These are phyloP conservation scores for Mesembryanthemum crystallinum DNA, from an alignment of 148 eudicot genomes.

Conservation along the genomic window DNA sequence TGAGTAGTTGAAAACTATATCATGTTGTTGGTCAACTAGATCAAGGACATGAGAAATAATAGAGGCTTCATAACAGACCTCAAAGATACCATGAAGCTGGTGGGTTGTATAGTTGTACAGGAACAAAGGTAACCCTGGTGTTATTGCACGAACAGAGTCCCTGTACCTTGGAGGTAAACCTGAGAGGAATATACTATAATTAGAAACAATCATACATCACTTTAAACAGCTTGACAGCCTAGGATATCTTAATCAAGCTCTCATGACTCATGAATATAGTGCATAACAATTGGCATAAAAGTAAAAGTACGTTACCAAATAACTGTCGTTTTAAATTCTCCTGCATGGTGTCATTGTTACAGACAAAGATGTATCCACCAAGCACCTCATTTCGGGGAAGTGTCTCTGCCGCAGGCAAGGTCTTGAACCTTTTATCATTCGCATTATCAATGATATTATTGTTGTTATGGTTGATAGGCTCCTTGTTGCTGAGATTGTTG, in stretches of 20 bases:
- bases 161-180: slow-evolving; percentile 98
- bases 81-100: slow-evolving; percentile 96
- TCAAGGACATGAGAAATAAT: slow-evolving; percentile 1
- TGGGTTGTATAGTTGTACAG: slow-evolving; percentile 98
- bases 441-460: slow-evolving; percentile 44
- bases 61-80: slow-evolving; percentile 47
- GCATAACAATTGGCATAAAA: no score
- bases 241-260: no score
- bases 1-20: background rate
- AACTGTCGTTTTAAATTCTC: slow-evolving; percentile 77
- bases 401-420: slow-evolving; percentile 93
- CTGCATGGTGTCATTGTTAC: slow-evolving; percentile 87
- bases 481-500: slow-evolving; percentile 45
- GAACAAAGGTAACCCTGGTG: slow-evolving; percentile 96
- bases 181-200: slow-evolving; percentile 28
- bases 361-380: slow-evolving; percentile 93
- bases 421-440: slow-evolving; percentile 91
- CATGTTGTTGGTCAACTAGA: background rate
- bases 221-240: no score
- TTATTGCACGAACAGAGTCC: slow-evolving; percentile 96
- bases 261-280: no score
- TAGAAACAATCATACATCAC: slow-evolving; percentile 9
- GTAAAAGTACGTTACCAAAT: slow-evolving; percentile 60
- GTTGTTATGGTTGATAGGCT: slow-evolving; percentile 40
- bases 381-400: slow-evolving; percentile 94